Conservation (phyloP, 495 filamentous ascomycete genomes). For the Jackrogersella multiformis region DNA sequence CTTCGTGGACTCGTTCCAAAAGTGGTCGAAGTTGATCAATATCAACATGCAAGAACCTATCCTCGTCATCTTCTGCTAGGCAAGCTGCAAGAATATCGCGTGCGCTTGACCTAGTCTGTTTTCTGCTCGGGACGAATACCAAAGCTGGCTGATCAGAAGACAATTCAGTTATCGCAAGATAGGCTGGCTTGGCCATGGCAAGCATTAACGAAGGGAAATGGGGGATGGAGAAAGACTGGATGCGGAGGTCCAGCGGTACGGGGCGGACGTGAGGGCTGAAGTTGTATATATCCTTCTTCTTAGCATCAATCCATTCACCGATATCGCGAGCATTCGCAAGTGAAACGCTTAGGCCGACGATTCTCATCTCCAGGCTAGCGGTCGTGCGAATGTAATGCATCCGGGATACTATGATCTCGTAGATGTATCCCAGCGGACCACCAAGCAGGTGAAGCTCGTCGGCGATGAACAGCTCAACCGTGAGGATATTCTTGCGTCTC, state of each 20-base stretch:
- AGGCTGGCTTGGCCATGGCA: slow-evolving; percentile 95
- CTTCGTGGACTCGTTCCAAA: slow-evolving; percentile 82
- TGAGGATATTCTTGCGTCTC: slow-evolving; percentile 91
- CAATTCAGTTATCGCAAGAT: slow-evolving; percentile 82
- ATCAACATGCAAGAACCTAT: slow-evolving; percentile 87
- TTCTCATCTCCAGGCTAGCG: slow-evolving; percentile 82
- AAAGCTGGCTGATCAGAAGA: slow-evolving; percentile 89
- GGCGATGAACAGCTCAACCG: slow-evolving; percentile 89
- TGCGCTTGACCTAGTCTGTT: slow-evolving; percentile 90
- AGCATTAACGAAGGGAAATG: slow-evolving; percentile 98
- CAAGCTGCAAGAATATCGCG: slow-evolving; percentile 86
- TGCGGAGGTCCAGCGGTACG: slow-evolving; percentile 89
- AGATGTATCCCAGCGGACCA: slow-evolving; percentile 86
- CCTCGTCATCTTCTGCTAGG: slow-evolving; percentile 88
- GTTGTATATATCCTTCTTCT: slow-evolving; percentile 97
- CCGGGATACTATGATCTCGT: slow-evolving; percentile 94
- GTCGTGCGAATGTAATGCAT: slow-evolving; percentile 97
- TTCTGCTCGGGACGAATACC: slow-evolving; percentile 90
- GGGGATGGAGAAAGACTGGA: slow-evolving; percentile 94
- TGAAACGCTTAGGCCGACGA: slow-evolving; percentile 90
- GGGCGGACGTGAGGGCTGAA: slow-evolving; percentile 93
- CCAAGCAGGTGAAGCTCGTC: slow-evolving; percentile 98
- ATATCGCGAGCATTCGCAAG: slow-evolving; percentile 92
- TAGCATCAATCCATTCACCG: slow-evolving; percentile 99
- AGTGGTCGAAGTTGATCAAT: slow-evolving; percentile 82